Conservation (phyloP, 2,329 filamentous ascomycete genomes). For the Hypoxylon sp. region DNA sequence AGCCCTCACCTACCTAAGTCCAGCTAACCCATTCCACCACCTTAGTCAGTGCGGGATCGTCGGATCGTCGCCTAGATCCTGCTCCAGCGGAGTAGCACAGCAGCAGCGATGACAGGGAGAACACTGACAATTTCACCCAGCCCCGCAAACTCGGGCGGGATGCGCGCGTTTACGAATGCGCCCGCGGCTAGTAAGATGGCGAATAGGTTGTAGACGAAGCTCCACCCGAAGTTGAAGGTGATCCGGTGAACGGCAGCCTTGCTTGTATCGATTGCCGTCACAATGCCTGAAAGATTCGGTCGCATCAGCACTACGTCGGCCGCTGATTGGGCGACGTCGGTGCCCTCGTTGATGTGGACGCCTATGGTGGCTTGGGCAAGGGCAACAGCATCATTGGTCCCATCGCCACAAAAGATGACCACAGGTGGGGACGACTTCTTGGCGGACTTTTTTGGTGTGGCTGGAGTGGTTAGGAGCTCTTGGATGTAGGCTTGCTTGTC, state of each 20-base stretch:
- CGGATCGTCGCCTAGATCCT: conserved; percentile 46
- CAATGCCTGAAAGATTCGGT: conserved; percentile 67
- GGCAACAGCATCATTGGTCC: conserved; percentile 83
- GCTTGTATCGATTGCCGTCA: conserved; percentile 70
- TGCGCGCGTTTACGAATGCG: conserved; percentile 68
- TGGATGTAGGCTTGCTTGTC: conserved; percentile 65
- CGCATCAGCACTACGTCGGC: conserved; percentile 79
- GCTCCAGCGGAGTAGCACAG: conserved; percentile 64
- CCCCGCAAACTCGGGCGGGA: conserved; percentile 65
- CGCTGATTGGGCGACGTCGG: conserved; percentile 75
- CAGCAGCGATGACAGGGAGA: conserved; percentile 75
- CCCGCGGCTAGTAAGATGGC: conserved; percentile 77
- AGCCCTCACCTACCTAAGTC: not conserved
- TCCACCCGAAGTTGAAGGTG: conserved; percentile 79
- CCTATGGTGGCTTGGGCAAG: conserved; percentile 80
- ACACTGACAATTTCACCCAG: conserved; percentile 82
- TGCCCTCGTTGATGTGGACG: conserved; percentile 74
- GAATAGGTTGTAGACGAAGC: conserved; percentile 77
- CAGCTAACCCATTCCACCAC: not conserved
- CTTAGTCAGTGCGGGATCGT: not conserved
- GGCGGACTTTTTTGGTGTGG: not conserved
- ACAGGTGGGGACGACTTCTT: conserved; percentile 45
- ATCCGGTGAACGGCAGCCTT: conserved; percentile 63
- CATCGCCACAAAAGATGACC: conserved; percentile 81
- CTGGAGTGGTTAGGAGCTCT: conserved; percentile 51